These are phyloP conservation scores for Fraxinus paxiana DNA, from an alignment of 305 asterid species.

Conservation along the genomic window DNA sequence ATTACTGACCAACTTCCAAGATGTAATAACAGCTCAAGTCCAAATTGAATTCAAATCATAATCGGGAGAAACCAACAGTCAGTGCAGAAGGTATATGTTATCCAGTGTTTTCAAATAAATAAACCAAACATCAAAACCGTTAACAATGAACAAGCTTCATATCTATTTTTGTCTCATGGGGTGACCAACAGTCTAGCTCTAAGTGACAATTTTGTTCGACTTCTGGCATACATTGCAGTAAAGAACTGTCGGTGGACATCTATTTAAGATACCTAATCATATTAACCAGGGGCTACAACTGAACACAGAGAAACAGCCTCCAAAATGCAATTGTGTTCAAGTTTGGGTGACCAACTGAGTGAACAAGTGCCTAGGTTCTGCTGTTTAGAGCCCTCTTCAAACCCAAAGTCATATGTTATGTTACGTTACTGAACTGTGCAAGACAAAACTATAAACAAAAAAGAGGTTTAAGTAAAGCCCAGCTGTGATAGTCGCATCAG, in stretches of 20 bases:
- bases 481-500: neutral
- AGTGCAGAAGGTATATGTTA: neutral
- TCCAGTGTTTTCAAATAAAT: neutral
- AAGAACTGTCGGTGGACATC: neutral
- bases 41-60: neutral
- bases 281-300: neutral
- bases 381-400: conserved; percentile 2
- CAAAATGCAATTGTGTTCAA: conserved; percentile 6
- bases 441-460: neutral
- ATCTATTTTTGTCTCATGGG: neutral
- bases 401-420: neutral
- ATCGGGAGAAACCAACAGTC: neutral
- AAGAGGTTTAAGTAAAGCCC: neutral
- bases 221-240: neutral
- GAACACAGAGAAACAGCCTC: conserved; percentile 4
- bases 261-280: neutral
- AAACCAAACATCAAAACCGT: neutral
- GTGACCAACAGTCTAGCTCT: neutral
- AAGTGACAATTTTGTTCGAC: neutral
- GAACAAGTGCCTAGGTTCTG: neutral
- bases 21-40: neutral
- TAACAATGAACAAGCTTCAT: neutral
- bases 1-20: neutral
- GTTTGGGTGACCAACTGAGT: neutral
- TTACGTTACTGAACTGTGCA: neutral